Conservation (phyloP, 2,329 filamentous ascomycete genomes). For the Aaosphaeria pasadenensis region DNA sequence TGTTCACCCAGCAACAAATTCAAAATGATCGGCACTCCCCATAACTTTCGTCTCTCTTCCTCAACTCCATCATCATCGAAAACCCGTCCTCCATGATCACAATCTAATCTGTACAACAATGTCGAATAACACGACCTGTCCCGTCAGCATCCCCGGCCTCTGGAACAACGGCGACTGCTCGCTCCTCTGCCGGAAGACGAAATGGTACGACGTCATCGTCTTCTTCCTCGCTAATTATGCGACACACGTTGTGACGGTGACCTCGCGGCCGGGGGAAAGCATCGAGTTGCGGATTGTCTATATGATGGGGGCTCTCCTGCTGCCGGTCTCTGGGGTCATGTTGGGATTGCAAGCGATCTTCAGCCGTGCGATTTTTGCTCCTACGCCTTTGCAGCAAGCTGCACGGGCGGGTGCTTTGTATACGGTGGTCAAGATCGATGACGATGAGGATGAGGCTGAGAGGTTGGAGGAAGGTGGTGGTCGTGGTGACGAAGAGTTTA, state of each 20-base stretch:
- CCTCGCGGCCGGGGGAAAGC: conserved; percentile 26
- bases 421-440: conserved; percentile 21
- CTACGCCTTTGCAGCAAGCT: conserved; percentile 20
- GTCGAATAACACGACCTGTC: too few relatives aligned
- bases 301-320: conserved; percentile 18
- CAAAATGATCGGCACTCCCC: too few relatives aligned
- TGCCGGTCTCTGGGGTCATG: conserved; percentile 19
- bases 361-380: background rate
- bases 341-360: conserved; percentile 24
- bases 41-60: too few relatives aligned
- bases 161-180: conserved; percentile 11
- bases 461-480: background rate
- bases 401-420: conserved; percentile 24
- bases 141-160: background rate
- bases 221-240: conserved; percentile 38
- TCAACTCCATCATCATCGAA: too few relatives aligned
- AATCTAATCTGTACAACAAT: too few relatives aligned
- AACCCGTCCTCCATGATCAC: too few relatives aligned
- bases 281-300: conserved; percentile 6
- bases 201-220: conserved; percentile 19
- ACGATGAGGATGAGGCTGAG: conserved; percentile 11
- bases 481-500: background rate
- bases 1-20: too few relatives aligned
- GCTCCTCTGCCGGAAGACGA: conserved; percentile 20
- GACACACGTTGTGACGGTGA: conserved; percentile 34